Conservation (phyloP, 441 rosid species). For the Erodium trifolium region DNA sequence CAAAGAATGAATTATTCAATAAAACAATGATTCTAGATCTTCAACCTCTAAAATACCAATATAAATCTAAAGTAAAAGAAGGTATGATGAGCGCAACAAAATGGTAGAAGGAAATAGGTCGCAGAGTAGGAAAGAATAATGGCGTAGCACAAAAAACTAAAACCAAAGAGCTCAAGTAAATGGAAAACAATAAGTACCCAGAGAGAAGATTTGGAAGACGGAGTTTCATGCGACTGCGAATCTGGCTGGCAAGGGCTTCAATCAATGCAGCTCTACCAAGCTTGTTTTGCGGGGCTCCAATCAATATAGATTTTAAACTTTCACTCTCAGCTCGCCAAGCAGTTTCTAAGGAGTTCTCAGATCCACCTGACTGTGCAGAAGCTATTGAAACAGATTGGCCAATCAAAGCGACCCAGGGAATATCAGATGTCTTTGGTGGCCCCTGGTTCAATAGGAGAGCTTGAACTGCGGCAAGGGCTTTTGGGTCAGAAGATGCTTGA, state of each 20-base stretch:
- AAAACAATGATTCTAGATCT: not conserved
- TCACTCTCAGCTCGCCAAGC: constrained; percentile 97
- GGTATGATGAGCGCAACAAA: not conserved
- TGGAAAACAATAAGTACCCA: constrained; percentile 46
- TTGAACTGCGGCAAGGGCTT: constrained; percentile 90
- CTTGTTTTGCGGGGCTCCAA: constrained; percentile 75
- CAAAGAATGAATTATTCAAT: not conserved
- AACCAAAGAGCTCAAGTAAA: constrained; percentile 10
- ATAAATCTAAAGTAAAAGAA: not conserved
- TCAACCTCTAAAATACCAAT: not conserved
- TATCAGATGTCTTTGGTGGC: constrained; percentile 78
- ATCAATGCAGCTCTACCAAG: constrained; percentile 89
- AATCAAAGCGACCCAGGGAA: constrained; percentile 92
- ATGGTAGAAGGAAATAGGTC: not conserved
- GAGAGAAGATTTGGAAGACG: constrained; percentile 87
- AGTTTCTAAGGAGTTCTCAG: constrained; percentile 85
- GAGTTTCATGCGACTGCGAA: constrained; percentile 78
- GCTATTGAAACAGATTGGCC: constrained; percentile 91
- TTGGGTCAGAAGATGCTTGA: constrained; percentile 75
- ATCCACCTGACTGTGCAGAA: constrained; percentile 65
- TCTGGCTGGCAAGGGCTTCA: constrained; percentile 76
- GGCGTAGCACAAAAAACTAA: not conserved
- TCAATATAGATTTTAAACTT: constrained; percentile 72
- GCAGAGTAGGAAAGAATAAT: not conserved
- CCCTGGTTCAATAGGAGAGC: constrained; percentile 81